A percentile compares a stretch with the other conserved stretches of the same genome.
Conservation (phyloP, 345 rosid species). For the Linum usitatissimum region DNA sequence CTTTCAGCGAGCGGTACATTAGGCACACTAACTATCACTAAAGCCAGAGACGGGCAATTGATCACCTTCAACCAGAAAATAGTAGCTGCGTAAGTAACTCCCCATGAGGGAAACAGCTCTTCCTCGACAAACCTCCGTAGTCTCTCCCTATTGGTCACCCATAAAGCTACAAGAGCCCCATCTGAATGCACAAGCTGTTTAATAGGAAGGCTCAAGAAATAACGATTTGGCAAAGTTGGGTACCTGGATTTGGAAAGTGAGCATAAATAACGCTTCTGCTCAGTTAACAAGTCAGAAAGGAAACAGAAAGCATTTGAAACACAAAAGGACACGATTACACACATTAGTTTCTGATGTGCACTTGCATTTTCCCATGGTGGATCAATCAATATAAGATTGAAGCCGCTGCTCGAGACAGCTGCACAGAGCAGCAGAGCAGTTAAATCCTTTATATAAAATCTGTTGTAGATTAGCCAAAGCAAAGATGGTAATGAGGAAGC, state of each 20-base stretch:
- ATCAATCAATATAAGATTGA: slow-evolving; percentile 65
- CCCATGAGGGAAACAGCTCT: slow-evolving; percentile 77
- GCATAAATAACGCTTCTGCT: no score
- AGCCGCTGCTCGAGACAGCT: slow-evolving; percentile 49
- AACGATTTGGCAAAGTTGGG: slow-evolving; percentile 71
- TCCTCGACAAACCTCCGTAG: slow-evolving; percentile 54
- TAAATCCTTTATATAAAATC: no score
- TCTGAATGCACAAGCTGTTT: slow-evolving; percentile 54
- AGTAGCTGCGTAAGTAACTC: slow-evolving; percentile 42
- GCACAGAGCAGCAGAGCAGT: slow-evolving; percentile 16
- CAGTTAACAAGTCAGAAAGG: no score
- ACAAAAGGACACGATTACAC: slow-evolving; percentile 10
- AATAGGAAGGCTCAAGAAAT: slow-evolving; percentile 72
- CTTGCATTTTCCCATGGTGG: slow-evolving; percentile 98
- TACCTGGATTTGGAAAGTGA: slow-evolving; percentile 34
- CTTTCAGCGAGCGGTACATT: slow-evolving; percentile 9
- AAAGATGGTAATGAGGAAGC: no score
- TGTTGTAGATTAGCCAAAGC: no score
- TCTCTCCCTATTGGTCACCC: slow-evolving; percentile 91
- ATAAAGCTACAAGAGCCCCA: slow-evolving; percentile 81
- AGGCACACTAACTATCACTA: slow-evolving; percentile 12
- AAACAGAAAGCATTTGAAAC: neutral
- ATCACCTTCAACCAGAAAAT: slow-evolving; percentile 75
- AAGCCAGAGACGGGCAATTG: slow-evolving; percentile 2
- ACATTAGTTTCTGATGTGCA: slow-evolving; percentile 72